Base-by-base conservation (phyloP, 2,329 filamentous ascomycete genomes). In the Microthyrium microscopicum region DNA sequence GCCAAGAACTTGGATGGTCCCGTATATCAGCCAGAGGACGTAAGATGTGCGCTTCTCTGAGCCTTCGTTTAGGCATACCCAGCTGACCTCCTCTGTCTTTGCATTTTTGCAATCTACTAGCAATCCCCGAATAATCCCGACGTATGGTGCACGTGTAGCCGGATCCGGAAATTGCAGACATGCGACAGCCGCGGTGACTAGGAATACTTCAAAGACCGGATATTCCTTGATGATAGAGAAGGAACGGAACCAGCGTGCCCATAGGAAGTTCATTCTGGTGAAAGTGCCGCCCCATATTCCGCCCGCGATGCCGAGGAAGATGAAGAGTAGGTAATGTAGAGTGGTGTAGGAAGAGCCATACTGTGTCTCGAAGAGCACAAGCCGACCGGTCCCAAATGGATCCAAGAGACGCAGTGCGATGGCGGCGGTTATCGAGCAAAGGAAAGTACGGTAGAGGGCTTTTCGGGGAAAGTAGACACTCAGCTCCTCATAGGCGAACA, bases 401-500 rank as follows among this genome's bases (percentile, higher is more conserved):
- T 73, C 70, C n/a, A 73, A 54, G 3, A 60, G 59, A 43, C 64
- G 68, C 16, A 73, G 52, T 4, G 66, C 56, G 29, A 70, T 60
- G 0, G 68, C 68, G 1, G 68, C 68, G 26, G 58, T 55, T 4
- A 72, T 49, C 1, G 64, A 70, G 48, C 68, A 73, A 16, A 73
- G 53, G 40, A 73, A 73, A 0, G 68, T 64, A 29, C 62, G 53
- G 67, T 66, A 73, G 3, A 74, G 56, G n/a, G 67, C 63, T 40
- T 65, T 68, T 2, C 65, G 54, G 1, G 68, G 68, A 34, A 73
- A 73, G 38, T 71, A 70, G 0, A 67, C 72, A 40, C 58, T 64
- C 39, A 73, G 70, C 50, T 73, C 69, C 45, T 68, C 65, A 36
- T 71, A 72, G 28, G 61, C 64, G 46, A 74, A 74, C 4, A 73